phyloP scores from a whole-genome alignment of 2,329 filamentous ascomycete species.

The Didymosphaeria variabile region DNA sequence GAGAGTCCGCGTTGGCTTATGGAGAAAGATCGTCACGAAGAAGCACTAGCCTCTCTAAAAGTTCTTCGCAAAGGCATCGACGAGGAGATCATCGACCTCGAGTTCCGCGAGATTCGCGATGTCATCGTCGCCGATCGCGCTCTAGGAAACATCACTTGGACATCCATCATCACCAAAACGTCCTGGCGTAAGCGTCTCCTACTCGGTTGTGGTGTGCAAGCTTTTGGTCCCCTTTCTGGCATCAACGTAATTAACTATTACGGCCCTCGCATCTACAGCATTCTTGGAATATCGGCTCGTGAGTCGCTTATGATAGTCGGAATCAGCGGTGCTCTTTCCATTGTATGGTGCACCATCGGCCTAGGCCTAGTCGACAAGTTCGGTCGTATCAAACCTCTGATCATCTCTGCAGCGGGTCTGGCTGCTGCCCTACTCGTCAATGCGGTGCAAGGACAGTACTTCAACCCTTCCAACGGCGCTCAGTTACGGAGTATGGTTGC shows the following conservation, averaged over 20 bases:
- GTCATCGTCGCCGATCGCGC: slow-evolving; percentile 35
- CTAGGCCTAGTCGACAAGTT: slow-evolving; percentile 58
- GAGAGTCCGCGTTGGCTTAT: slow-evolving; percentile 70
- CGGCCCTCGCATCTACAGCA: slow-evolving; percentile 54
- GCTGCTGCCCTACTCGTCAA: slow-evolving; percentile 42
- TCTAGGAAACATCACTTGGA: slow-evolving; percentile 50
- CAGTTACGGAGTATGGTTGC: slow-evolving; percentile 56
- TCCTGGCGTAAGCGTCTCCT: slow-evolving; percentile 58
- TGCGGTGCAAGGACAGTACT: slow-evolving; percentile 51
- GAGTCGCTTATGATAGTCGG: slow-evolving; percentile 62
- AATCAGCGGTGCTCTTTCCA: slow-evolving; percentile 60
- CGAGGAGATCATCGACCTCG: slow-evolving; percentile 30
- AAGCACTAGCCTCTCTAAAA: slow-evolving; percentile 42
- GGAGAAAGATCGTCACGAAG: slow-evolving; percentile 62
- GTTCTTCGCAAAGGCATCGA: slow-evolving; percentile 31
- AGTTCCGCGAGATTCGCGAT: slow-evolving; percentile 34
- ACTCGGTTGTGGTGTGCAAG: slow-evolving; percentile 59
- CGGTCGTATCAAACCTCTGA: slow-evolving; percentile 59
- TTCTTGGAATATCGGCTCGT: slow-evolving; percentile 55
- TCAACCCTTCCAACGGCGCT: slow-evolving; percentile 45
- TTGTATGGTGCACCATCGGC: slow-evolving; percentile 58
- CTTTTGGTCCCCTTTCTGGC: slow-evolving; percentile 59
- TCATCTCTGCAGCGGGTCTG: slow-evolving; percentile 57
- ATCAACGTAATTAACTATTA: slow-evolving; percentile 59
- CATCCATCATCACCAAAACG: slow-evolving; percentile 54